These are phyloP conservation scores for Viola odorata DNA, from an alignment of 345 rosid genomes.

Conservation along the genomic window DNA sequence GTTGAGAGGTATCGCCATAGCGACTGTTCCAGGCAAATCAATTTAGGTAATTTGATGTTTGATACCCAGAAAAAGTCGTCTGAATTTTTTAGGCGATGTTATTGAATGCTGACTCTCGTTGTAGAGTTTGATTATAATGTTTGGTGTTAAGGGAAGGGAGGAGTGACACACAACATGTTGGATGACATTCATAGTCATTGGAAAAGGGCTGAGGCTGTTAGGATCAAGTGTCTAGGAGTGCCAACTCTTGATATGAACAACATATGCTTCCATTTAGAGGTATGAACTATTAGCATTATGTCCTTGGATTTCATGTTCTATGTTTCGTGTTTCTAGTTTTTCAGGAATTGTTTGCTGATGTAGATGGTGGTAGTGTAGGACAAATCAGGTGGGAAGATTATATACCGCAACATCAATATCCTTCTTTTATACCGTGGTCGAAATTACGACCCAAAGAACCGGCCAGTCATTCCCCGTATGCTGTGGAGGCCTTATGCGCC, in stretches of 20 bases:
- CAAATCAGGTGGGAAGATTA: constrained; percentile 72
- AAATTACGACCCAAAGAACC: constrained; percentile 61
- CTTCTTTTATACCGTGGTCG: constrained; percentile 70
- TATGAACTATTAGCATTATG: constrained; percentile 8
- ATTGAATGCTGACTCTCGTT: background rate
- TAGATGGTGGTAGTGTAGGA: constrained; percentile 51
- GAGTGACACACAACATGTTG: constrained; percentile 90
- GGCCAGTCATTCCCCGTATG: constrained; percentile 72
- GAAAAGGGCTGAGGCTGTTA: constrained; percentile 83
- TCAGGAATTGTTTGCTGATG: background rate
- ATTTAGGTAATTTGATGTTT: constrained; percentile 44
- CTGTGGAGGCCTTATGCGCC: constrained; percentile 93
- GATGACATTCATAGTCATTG: constrained; percentile 91
- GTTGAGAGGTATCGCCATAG: constrained; percentile 77
- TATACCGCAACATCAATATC: constrained; percentile 56
- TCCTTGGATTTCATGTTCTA: background rate
- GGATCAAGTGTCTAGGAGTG: constrained; percentile 90
- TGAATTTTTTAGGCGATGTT: background rate
- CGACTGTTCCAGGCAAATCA: constrained; percentile 78
- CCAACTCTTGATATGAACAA: constrained; percentile 94
- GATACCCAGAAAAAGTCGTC: background rate
- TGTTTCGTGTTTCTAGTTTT: background rate
- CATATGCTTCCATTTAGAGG: constrained; percentile 84
- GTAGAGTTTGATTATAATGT: background rate
- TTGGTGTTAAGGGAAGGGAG: constrained; percentile 52